Evolutionary conservation across 2,329 filamentous ascomycete species (phyloP), one percentile per base, ranked within the genome.

Genomic region (Penicillium sp.): DNA sequence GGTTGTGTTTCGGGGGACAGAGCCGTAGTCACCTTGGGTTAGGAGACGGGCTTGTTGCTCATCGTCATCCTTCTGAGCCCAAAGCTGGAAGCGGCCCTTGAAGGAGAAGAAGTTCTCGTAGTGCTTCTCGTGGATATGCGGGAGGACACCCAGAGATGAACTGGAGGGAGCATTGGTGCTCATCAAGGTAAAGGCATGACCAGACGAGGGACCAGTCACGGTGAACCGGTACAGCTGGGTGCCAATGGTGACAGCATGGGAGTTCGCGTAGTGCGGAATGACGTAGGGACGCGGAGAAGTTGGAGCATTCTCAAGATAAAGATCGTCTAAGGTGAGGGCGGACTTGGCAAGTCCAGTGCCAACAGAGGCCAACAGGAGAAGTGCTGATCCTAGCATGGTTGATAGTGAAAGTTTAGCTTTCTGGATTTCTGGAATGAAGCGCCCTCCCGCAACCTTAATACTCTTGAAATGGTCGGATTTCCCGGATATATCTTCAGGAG

Each of bases 21-120:
- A 76, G 37, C 78, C 79, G 56, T 78, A 81, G 58, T 82, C 79
- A 1, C 79, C 78, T 9, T 71, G 68, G 0, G 69, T 73, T n/a
- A 82, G 64, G 3, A 81, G 60, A 19, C 78, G 72, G 6, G 71
- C 71, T 42, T 71, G 71, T 52, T 76, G 69, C 45, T 73, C 68
- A 4, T 59, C 58, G 9, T 68, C 64, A 24, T 65, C 64, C 37
- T 74, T 71, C 46, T 72, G 64, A 2, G 77, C 71, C 79, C 78
- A 82, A 11, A 81, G 73, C 59, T 80, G 77, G 59, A 77, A 75
- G 9, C 76, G 73, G 16, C 79, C 78, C 63, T 77, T 77, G 57
- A 74, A 68, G 52, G 71, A 73, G 69, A 76, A 80, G 65, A 81
- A 80, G 68, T 79, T 81, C 65, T 81, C 78, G 55, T 80, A 79